Conservation (phyloP, 345 rosid species). For the Ceriops tagal region DNA sequence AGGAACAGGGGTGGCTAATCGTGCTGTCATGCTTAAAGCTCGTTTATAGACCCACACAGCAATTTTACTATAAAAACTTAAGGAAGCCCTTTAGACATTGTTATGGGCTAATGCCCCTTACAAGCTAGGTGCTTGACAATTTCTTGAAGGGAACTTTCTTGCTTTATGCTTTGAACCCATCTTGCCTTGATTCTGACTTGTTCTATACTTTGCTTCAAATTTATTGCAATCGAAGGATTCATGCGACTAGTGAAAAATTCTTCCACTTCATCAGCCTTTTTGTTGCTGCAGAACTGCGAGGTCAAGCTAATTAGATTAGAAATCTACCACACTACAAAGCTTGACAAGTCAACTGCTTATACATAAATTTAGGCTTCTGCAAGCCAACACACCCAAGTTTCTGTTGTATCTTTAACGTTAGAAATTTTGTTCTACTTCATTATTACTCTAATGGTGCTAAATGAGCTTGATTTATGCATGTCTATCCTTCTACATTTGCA, state of each 20-base stretch:
- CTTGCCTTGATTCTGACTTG: slow-evolving; percentile 42
- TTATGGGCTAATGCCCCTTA: background rate
- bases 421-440: no score
- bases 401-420: no score
- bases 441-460: no score
- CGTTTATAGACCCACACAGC: no score
- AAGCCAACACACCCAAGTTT: no score
- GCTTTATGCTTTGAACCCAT: slow-evolving; percentile 39
- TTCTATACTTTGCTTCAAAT: slow-evolving; percentile 44
- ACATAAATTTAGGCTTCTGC: no score
- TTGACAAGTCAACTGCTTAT: no score
- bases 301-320: background rate
- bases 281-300: slow-evolving; percentile 39
- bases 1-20: background rate
- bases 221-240: slow-evolving; percentile 29
- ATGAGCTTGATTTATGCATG: no score
- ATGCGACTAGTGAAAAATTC: slow-evolving; percentile 24
- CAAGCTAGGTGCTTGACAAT: slow-evolving; percentile 26
- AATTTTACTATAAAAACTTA: no score
- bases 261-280: slow-evolving; percentile 42
- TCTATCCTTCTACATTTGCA: no score
- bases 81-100: background rate
- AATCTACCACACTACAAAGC: no score
- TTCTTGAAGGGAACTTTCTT: slow-evolving; percentile 31
- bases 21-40: background rate